Conservation (phyloP, 2,329 filamentous ascomycete genomes). For the Pseudogymnoascus verrucosus region DNA sequence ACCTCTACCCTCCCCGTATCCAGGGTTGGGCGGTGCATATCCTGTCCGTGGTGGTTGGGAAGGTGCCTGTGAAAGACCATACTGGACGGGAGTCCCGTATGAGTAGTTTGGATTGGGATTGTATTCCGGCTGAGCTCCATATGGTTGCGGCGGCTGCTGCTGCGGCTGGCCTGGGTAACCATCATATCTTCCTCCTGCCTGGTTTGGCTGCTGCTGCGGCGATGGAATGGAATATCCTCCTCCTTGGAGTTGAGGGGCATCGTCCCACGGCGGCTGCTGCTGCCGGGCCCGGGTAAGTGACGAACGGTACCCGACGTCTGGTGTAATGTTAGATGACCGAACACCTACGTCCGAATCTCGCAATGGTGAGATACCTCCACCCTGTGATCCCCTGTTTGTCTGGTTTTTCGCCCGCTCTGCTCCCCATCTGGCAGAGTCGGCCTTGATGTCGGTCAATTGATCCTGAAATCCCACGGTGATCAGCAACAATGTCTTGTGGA, state of each 20-base stretch:
- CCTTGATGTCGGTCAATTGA: constrained; percentile 47
- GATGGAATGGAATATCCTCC: constrained; percentile 18
- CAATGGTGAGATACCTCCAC: constrained; percentile 28
- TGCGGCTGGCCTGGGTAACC: not conserved
- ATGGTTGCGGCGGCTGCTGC: not conserved
- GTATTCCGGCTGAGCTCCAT: not conserved
- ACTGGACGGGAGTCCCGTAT: not conserved
- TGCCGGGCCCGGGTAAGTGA: constrained; percentile 29
- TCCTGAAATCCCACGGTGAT: constrained; percentile 30
- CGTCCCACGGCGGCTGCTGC: constrained; percentile 28
- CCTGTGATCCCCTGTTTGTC: constrained; percentile 22
- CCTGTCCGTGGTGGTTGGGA: not conserved
- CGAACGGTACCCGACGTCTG: constrained; percentile 27
- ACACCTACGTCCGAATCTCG: constrained; percentile 25
- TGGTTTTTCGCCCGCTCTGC: constrained; percentile 23
- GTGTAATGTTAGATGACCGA: constrained; percentile 29
- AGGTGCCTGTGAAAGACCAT: not conserved
- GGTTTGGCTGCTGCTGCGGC: constrained; percentile 16
- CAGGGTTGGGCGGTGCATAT: not conserved
- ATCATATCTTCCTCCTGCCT: constrained; percentile 1
- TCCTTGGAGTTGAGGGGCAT: constrained; percentile 12
- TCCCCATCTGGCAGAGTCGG: constrained; percentile 44
- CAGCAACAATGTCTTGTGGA: constrained; percentile 13
- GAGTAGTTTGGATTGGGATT: not conserved
- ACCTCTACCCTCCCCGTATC: not conserved